A percentile compares a stretch with the other conserved stretches of the same genome.
Conservation (phyloP, 257 asterid genomes). For the Coffea eugenioides region DNA sequence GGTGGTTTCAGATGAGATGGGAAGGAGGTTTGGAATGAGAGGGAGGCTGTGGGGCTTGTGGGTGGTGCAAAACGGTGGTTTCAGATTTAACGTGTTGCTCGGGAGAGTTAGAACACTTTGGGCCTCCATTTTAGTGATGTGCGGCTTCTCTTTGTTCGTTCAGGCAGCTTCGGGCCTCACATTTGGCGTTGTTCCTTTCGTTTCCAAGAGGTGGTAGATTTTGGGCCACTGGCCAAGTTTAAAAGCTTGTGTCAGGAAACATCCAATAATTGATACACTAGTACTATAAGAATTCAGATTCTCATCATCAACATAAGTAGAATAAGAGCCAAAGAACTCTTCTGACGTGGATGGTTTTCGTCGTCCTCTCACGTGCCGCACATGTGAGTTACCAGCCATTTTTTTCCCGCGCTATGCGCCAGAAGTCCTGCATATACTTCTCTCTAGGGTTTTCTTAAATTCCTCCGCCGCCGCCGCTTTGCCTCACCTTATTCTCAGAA, state of each 20-base stretch:
- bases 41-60: constrained; percentile 71
- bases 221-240: neutral
- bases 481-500: too few relatives aligned
- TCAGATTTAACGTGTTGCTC: constrained; percentile 32
- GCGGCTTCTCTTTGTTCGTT: constrained; percentile 47
- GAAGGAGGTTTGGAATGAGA: constrained; percentile 54
- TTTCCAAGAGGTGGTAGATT: constrained; percentile 62
- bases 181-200: constrained; percentile 71
- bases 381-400: too few relatives aligned
- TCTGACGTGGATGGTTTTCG: too few relatives aligned
- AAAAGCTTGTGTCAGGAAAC: neutral
- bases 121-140: constrained; percentile 50
- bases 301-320: too few relatives aligned
- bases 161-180: constrained; percentile 69
- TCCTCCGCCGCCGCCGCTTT: too few relatives aligned
- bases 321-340: too few relatives aligned
- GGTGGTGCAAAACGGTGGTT: constrained; percentile 47
- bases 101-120: constrained; percentile 40
- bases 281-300: too few relatives aligned
- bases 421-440: too few relatives aligned
- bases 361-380: too few relatives aligned
- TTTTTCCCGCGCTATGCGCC: too few relatives aligned
- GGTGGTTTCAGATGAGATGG: constrained; percentile 50
- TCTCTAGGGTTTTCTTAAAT: too few relatives aligned
- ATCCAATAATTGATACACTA: neutral